A percentile compares a stretch with the other conserved stretches of the same genome.
phyloP scores from a whole-genome alignment of 2,329 filamentous ascomycete genomes.

The Fusarium temperatum region DNA sequence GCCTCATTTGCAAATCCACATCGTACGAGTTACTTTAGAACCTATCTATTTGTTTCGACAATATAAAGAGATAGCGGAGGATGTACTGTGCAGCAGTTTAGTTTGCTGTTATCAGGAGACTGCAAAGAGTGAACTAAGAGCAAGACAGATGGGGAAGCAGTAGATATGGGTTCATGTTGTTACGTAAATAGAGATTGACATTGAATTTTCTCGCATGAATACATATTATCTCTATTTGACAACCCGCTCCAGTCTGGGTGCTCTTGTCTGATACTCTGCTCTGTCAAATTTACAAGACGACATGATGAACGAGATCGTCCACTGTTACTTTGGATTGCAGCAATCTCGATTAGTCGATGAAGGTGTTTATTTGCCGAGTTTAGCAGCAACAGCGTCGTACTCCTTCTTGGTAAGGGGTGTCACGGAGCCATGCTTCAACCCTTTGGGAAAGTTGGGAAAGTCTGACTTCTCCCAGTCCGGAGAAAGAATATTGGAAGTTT shows the following conservation, averaged over 20 bases:
- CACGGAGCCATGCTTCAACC: slow-evolving; percentile 59
- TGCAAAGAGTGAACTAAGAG: not conserved
- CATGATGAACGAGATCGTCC: not conserved
- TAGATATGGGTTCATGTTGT: not conserved
- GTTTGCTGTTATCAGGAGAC: too few species aligned
- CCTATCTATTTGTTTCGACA: not conserved
- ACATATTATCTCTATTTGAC: not conserved
- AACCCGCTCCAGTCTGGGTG: not conserved
- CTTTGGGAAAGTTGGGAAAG: slow-evolving; percentile 50
- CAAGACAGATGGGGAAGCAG: not conserved
- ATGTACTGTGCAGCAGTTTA: not conserved
- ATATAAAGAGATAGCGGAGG: not conserved
- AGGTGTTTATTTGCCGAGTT: slow-evolving; percentile 1
- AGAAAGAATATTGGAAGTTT: slow-evolving; percentile 50
- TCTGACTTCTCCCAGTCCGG: slow-evolving; percentile 46
- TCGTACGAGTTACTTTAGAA: not conserved
- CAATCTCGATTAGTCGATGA: too few species aligned
- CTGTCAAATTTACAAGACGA: not conserved
- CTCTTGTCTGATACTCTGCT: not conserved
- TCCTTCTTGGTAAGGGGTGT: slow-evolving; percentile 53
- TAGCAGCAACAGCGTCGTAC: slow-evolving; percentile 47
- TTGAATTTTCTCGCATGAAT: not conserved
- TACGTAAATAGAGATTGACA: not conserved
- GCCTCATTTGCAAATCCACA: not conserved
- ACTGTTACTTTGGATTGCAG: not conserved